phyloP scores from a whole-genome alignment of 2,329 filamentous ascomycete species.

The Fusarium palustre region DNA sequence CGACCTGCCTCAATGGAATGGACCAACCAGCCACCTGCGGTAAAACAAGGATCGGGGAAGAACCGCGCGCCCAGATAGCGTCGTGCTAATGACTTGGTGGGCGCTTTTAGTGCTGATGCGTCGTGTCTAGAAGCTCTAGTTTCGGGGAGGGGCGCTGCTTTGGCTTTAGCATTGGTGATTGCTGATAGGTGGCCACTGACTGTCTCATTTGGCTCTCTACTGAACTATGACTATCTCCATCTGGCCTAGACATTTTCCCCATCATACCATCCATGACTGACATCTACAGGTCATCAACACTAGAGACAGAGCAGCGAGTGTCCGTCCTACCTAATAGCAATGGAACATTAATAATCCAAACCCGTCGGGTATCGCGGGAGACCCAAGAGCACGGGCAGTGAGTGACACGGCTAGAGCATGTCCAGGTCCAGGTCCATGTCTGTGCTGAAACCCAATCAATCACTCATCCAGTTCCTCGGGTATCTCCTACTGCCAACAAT shows the following conservation, averaged over 20 bases:
- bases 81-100: background rate
- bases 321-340: background rate
- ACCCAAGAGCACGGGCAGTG: too few species aligned
- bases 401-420: too few species aligned
- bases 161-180: background rate
- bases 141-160: background rate
- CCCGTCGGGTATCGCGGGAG: background rate
- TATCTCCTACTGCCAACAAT: background rate
- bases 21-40: background rate
- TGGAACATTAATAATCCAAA: constrained; percentile 26
- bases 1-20: background rate
- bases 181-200: background rate
- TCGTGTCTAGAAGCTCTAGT: background rate
- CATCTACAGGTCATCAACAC: background rate
- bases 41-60: background rate
- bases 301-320: background rate
- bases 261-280: background rate
- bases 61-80: background rate
- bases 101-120: constrained; percentile 5
- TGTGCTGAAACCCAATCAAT: constrained; percentile 1
- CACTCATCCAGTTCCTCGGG: constrained; percentile 3
- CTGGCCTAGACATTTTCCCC: background rate
- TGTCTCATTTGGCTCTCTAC: background rate
- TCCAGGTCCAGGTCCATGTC: background rate
- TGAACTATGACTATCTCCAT: too few species aligned